These are phyloP conservation scores for Backusella parvicylindrica DNA, from an alignment of 192 early-diverging fungal genomes.

Conservation along the genomic window DNA sequence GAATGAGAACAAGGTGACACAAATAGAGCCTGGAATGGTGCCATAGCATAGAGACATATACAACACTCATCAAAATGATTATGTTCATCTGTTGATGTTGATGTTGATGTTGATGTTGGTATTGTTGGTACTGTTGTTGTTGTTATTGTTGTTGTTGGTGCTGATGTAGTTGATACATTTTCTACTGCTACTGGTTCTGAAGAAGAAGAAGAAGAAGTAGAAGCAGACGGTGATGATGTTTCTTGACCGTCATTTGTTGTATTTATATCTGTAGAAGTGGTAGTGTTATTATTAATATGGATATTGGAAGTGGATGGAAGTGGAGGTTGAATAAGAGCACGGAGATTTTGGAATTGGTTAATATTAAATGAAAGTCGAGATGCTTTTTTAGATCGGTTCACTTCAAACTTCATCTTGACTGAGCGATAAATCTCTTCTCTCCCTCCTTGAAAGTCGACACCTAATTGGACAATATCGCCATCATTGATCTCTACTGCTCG, in stretches of 20 bases:
- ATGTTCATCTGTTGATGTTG: not conserved
- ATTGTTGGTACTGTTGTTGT: not conserved
- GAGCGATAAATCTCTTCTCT: constrained; percentile 79
- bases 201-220: not conserved
- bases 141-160: not conserved
- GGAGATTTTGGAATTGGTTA: constrained; percentile 35
- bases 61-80: constrained; percentile 59
- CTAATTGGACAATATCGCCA: constrained; percentile 82
- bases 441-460: constrained; percentile 81
- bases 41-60: constrained; percentile 77
- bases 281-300: not conserved
- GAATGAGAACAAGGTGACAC: constrained; percentile 81
- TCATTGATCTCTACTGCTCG: constrained; percentile 65
- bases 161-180: not conserved
- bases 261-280: not conserved
- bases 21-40: constrained; percentile 78
- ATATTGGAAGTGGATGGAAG: not conserved
- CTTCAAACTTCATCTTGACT: constrained; percentile 65
- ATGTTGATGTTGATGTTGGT: not conserved
- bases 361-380: constrained; percentile 48
- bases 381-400: constrained; percentile 39
- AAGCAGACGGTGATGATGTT: not conserved
- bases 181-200: not conserved
- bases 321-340: constrained; percentile 17
- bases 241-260: not conserved